Evolutionary conservation across 352 stramenopile species (phyloP).

Genomic region (Globisporangium okanoganense): DNA sequence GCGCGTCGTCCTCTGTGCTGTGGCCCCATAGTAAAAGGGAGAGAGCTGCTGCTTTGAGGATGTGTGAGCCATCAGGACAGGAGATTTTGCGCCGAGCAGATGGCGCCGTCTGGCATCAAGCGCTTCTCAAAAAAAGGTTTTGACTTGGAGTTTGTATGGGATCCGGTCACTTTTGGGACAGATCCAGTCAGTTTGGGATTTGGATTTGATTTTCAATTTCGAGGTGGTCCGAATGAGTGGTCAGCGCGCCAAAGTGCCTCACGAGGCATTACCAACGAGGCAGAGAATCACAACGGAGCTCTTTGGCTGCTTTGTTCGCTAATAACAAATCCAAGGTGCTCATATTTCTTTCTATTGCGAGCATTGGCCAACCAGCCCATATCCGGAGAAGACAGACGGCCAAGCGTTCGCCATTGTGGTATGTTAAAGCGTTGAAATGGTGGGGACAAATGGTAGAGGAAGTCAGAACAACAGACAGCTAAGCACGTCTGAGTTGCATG

Average conservation of each 20-base stretch:
- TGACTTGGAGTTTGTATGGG: conserved; percentile 4
- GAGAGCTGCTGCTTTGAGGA: conserved; percentile 8
- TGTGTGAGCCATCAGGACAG: conserved; percentile 1
- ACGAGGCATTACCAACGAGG: background rate
- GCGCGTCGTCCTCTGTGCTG: background rate
- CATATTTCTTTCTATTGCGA: too few species aligned
- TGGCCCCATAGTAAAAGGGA: background rate
- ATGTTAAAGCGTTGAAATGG: too few species aligned
- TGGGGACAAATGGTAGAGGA: background rate
- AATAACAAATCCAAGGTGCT: too few species aligned
- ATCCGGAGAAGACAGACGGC: too few species aligned
- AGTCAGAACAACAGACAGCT: background rate
- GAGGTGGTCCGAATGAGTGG: background rate
- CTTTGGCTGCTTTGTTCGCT: too few species aligned
- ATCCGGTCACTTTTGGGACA: background rate
- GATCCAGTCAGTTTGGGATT: conserved; percentile 3
- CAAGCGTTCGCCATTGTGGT: too few species aligned
- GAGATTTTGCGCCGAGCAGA: background rate
- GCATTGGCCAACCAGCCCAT: too few species aligned
- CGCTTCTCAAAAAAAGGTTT: background rate
- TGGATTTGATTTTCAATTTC: background rate
- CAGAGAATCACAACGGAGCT: too few species aligned
- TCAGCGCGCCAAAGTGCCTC: background rate
- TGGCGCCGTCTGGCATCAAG: background rate
- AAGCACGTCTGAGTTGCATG: background rate